phyloP scores from a whole-genome alignment of 306 rosid genomes.

The Inga oerstediana region DNA sequence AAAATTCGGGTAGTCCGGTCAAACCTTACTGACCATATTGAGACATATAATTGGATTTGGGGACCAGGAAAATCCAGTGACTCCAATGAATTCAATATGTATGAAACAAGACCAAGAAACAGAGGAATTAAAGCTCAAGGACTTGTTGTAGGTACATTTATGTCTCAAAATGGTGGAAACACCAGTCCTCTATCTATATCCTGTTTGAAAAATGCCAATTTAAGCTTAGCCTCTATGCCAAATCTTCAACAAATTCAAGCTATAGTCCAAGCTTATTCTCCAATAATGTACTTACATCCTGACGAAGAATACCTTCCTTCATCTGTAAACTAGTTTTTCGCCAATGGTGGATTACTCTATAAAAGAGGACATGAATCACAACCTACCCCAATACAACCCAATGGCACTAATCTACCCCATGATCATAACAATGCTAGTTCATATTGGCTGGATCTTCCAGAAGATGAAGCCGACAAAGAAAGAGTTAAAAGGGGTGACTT shows the following conservation, averaged over 20 bases:
- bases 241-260: conserved; percentile 41
- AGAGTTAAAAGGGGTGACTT: conserved; percentile 55
- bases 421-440: conserved; percentile 53
- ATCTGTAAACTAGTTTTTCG: conserved; percentile 53
- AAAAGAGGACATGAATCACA: conserved; percentile 34
- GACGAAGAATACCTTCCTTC: conserved; percentile 56
- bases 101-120: conserved; percentile 1
- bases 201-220: conserved; percentile 51
- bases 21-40: conserved; percentile 51
- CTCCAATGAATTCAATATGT: conserved; percentile 43
- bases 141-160: conserved; percentile 48
- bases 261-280: conserved; percentile 48
- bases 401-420: conserved; percentile 56
- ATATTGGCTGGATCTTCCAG: conserved; percentile 59
- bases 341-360: conserved; percentile 50
- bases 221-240: conserved; percentile 42
- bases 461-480: conserved; percentile 32
- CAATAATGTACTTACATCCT: conserved; percentile 51
- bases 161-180: conserved; percentile 35
- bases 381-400: conserved; percentile 40
- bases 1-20: conserved; percentile 49
- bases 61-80: conserved; percentile 27
- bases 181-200: conserved; percentile 22
- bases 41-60: conserved; percentile 55
- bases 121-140: conserved; percentile 52